Evolutionary conservation across 2,329 filamentous ascomycete species (phyloP).

Genomic region (Cladosporium sp.): DNA sequence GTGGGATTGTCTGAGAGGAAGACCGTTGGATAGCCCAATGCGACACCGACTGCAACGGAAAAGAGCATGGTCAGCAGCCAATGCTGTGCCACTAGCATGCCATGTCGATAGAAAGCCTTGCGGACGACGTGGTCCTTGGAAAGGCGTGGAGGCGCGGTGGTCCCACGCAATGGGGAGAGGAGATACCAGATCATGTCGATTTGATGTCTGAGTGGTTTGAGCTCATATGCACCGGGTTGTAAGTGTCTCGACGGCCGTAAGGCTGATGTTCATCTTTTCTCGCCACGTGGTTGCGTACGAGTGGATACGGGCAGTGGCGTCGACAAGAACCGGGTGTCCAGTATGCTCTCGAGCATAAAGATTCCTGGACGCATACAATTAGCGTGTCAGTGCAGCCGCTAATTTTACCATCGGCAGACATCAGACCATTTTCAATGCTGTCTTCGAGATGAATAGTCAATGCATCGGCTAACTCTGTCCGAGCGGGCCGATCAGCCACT

Average conservation of each 20-base stretch:
- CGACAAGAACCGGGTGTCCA: neutral
- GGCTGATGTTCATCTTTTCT: neutral
- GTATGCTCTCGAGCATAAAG: neutral
- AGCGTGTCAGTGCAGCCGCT: neutral
- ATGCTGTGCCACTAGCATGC: slow-evolving; percentile 68
- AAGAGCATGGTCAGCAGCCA: slow-evolving; percentile 72
- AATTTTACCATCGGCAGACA: neutral
- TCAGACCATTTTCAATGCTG: slow-evolving; percentile 4
- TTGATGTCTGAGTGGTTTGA: neutral
- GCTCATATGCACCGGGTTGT: neutral
- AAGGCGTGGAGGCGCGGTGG: slow-evolving; percentile 70
- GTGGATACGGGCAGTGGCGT: neutral
- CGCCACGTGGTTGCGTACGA: no score
- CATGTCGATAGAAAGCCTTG: slow-evolving; percentile 66
- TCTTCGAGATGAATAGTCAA: neutral
- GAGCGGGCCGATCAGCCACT: neutral
- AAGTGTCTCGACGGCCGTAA: neutral
- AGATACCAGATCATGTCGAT: slow-evolving; percentile 48
- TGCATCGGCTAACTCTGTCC: neutral
- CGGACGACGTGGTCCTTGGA: slow-evolving; percentile 66
- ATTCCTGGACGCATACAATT: neutral
- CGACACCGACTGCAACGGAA: slow-evolving; percentile 69
- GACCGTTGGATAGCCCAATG: slow-evolving; percentile 72
- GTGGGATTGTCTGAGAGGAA: slow-evolving; percentile 73
- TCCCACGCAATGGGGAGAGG: slow-evolving; percentile 74